phyloP scores from a whole-genome alignment of 2,329 filamentous ascomycete genomes.

The Monilinia vaccinii-corymbosi region DNA sequence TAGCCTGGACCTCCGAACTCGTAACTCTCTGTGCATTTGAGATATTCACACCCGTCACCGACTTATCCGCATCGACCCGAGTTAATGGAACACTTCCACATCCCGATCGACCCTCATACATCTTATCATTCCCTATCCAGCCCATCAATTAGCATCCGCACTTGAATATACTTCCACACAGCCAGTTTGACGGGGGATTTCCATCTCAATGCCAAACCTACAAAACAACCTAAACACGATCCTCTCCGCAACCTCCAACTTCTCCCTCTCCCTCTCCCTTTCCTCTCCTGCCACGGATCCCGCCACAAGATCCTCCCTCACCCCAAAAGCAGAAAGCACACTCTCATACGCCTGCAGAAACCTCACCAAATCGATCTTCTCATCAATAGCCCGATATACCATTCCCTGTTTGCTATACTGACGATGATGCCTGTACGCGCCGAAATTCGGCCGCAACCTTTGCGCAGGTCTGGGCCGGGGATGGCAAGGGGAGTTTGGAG shows the following conservation, averaged over 20 bases:
- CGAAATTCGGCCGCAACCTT: fast-evolving
- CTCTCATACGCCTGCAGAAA: slow-evolving; percentile 2
- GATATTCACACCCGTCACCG: too few species aligned
- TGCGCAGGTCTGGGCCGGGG: too few species aligned
- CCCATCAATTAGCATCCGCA: not conserved
- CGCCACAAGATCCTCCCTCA: not conserved
- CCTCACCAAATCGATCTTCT: not conserved
- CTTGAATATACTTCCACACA: not conserved
- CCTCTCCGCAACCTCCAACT: not conserved
- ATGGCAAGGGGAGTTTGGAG: not conserved
- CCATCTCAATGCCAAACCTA: not conserved
- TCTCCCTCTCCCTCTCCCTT: not conserved
- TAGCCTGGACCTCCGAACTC: not conserved
- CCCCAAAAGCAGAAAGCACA: not conserved
- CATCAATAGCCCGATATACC: slow-evolving; percentile 3
- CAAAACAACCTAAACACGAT: slow-evolving; percentile 3
- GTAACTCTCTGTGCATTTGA: not conserved
- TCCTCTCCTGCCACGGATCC: not conserved
- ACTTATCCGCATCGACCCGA: not conserved
- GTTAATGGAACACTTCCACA: not conserved
- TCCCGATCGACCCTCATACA: not conserved
- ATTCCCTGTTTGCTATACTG: not conserved
- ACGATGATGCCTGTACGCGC: not conserved
- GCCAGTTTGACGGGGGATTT: too few species aligned
- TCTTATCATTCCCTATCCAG: not conserved